phyloP scores from a whole-genome alignment of 805 yeast genomes.

The Saccharomycopsis selenospora region DNA sequence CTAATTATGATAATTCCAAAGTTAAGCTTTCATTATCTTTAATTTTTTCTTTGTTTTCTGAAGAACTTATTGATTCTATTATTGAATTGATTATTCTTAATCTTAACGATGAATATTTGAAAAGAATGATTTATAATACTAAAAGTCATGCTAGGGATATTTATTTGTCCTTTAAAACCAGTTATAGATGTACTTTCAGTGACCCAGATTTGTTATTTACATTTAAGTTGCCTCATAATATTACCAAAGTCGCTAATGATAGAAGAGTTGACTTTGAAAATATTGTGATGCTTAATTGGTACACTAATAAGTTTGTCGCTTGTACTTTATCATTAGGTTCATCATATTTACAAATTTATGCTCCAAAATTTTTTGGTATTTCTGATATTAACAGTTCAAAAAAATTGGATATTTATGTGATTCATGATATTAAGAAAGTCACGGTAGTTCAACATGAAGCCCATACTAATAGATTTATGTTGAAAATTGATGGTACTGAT shows the following conservation, averaged over 20 bases:
- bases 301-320: constrained; percentile 43
- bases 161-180: not conserved
- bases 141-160: not conserved
- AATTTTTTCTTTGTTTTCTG: constrained; percentile 3
- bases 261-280: constrained; percentile 29
- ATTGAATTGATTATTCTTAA: not conserved
- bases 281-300: constrained; percentile 42
- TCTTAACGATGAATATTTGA: not conserved
- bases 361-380: not conserved
- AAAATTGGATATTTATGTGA: not conserved
- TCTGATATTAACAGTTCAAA: not conserved
- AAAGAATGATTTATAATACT: not conserved
- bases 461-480: not conserved
- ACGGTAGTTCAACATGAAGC: not conserved
- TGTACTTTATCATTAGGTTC: constrained; percentile 64
- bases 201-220: constrained; percentile 36
- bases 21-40: not conserved
- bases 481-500: not conserved
- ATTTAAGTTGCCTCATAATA: constrained; percentile 37
- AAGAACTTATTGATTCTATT: not conserved
- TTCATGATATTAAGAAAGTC: not conserved
- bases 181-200: constrained; percentile 24
- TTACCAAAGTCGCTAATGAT: constrained; percentile 38
- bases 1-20: constrained; percentile 38
- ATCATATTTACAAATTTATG: constrained; percentile 1